Percentiles rank a stretch among this genome's conserved stretches.
phyloP scores from a whole-genome alignment of 1,284 basidiomycete species.

The Sanghuangporus baumii region DNA sequence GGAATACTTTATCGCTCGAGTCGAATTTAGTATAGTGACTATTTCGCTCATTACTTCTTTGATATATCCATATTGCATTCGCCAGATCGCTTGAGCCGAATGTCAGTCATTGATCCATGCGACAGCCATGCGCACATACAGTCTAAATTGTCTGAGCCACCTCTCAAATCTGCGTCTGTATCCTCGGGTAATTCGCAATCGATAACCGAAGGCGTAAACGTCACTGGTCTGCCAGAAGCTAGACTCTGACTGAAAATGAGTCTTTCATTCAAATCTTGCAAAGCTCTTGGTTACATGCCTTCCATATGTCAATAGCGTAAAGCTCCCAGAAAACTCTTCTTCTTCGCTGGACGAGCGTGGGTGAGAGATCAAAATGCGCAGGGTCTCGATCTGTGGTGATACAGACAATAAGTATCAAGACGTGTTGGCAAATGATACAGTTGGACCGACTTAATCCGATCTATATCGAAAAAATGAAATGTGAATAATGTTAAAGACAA shows the following conservation, averaged over 20 bases:
- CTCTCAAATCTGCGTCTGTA: neutral
- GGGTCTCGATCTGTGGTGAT: slow-evolving; percentile 11
- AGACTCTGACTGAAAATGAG: slow-evolving; percentile 4
- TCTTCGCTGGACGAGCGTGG: slow-evolving; percentile 9
- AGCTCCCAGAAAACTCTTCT: slow-evolving; percentile 15
- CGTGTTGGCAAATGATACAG: neutral
- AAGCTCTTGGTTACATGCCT: neutral
- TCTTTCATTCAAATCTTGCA: neutral
- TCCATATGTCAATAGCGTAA: neutral
- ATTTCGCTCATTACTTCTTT: slow-evolving; percentile 4
- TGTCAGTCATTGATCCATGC: neutral
- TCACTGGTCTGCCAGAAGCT: slow-evolving; percentile 11
- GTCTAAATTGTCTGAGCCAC: neutral
- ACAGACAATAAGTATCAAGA: neutral
- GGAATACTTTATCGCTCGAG: slow-evolving; percentile 14
- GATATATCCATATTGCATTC: neutral
- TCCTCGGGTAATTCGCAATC: slow-evolving; percentile 17
- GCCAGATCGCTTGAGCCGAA: neutral
- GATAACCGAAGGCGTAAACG: slow-evolving; percentile 4
- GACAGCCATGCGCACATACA: neutral
- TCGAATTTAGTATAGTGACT: slow-evolving; percentile 1
- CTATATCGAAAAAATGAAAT: neutral
- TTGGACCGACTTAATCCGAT: slow-evolving; percentile 14
- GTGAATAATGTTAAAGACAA: neutral
- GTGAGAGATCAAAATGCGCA: slow-evolving; percentile 3